A percentile compares a stretch with the other conserved stretches of the same genome.
phyloP scores from a whole-genome alignment of 169 alveolate species.

The Babesia bigemina region DNA sequence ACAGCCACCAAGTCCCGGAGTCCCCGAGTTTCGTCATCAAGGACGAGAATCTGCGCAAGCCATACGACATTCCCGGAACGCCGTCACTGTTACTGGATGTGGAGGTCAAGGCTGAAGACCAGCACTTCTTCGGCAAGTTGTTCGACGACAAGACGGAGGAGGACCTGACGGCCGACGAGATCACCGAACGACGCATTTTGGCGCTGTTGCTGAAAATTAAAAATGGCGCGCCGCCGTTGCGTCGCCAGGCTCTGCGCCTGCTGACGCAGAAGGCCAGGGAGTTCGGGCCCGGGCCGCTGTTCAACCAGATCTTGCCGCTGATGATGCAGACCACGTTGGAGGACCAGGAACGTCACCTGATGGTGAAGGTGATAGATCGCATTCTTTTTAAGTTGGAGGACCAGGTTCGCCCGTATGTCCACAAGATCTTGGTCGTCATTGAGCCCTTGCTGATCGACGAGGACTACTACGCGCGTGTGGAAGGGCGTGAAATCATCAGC shows the following conservation, averaged over 20 bases:
- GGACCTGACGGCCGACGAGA: conserved; percentile 91
- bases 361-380: conserved; percentile 98
- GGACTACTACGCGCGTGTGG: conserved; percentile 99
- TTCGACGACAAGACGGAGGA: conserved; percentile 91
- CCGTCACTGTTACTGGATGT: conserved; percentile 76
- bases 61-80: conserved; percentile 66
- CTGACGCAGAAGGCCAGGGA: conserved; percentile 96
- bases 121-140: conserved; percentile 85
- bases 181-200: conserved; percentile 94
- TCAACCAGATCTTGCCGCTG: conserved; percentile 96
- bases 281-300: conserved; percentile 96
- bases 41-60: conserved; percentile 72
- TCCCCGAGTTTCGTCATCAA: conserved; percentile 83
- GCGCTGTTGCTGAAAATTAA: conserved; percentile 93
- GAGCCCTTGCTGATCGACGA: conserved; percentile 99
- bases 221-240: conserved; percentile 98
- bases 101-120: conserved; percentile 91
- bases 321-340: conserved; percentile 97
- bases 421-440: conserved; percentile 96
- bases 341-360: conserved; percentile 97
- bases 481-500: conserved; percentile 97
- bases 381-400: conserved; percentile 95
- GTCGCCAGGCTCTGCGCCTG: conserved; percentile 94
- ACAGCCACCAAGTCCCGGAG: conserved; percentile 50
- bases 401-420: conserved; percentile 97